Evolutionary conservation across 1,139 yeast species (phyloP), one percentile per base, ranked within the genome.

Genomic region (Sugiyamaella castrensis): DNA sequence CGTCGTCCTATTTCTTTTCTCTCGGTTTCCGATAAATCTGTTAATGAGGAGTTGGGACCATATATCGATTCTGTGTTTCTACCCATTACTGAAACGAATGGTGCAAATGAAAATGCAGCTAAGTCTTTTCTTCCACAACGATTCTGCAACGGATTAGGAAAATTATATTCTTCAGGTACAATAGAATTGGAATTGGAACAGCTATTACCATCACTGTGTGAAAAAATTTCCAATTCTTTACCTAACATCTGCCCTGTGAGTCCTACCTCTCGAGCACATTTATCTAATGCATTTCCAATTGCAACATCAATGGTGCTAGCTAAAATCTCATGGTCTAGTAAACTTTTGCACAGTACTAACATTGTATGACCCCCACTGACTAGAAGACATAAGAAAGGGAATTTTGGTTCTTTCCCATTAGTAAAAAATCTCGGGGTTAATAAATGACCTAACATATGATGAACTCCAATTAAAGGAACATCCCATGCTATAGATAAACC

Each of bases 301-400:
- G 98, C 97, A 27, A 89, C 87, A 63, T 92, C 98, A 28, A 80
- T 70, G 0, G 95, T 86, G 59, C 89, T 77, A 9, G 85, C 80
- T 5, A 94, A 61, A 1, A 92, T 77, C 52, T 80, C 81, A 67
- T 92, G 98, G 2, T 83, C 75, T 0, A 74, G 57, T 1, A 87
- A 59, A 10, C 84, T 71, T 35, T 68, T 70, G 57, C 91, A 84
- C 7, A 80, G 71, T 0, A 92, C 96, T 31, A 91, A 71, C 82
- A 89, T 81, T 0, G 98, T 89, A 62, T 92, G 98, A 0, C 99
- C 99, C 0, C 99, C 99, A 60, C 95, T 84, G 13, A 85, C 92
- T 32, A 92, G 70, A 27, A 92, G 68, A 59, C 94, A 86, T 24
- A 88, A 61, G 59, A 85, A 88, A 1, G 99, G 98, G 60, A 77